A percentile compares a stretch with the other conserved stretches of the same genome.
These are phyloP conservation scores for Nemania serpens DNA, from an alignment of 2,329 filamentous ascomycete genomes.

Conservation along the genomic window DNA sequence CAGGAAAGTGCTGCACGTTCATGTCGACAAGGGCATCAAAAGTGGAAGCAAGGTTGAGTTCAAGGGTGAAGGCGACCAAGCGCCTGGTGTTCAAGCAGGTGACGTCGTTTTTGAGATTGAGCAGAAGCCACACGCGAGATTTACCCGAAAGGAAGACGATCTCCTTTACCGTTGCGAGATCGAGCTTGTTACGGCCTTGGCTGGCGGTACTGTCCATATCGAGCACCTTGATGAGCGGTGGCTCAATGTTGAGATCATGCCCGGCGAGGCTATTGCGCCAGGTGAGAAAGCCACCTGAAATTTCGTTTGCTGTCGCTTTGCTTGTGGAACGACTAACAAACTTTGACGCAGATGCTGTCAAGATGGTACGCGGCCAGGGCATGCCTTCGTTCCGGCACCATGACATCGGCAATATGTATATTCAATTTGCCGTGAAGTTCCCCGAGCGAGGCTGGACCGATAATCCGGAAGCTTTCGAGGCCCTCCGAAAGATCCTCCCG, in stretches of 20 bases:
- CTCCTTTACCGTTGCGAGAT: constrained; percentile 95
- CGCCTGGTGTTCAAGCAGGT: constrained; percentile 88
- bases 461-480: constrained; percentile 71
- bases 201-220: constrained; percentile 86
- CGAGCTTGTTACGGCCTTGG: constrained; percentile 91
- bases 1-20: constrained; percentile 96
- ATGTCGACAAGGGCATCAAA: constrained; percentile 92
- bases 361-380: constrained; percentile 93
- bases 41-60: constrained; percentile 97
- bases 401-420: constrained; percentile 93
- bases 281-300: constrained; percentile 60
- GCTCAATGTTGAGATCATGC: constrained; percentile 89
- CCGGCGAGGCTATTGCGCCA: constrained; percentile 92
- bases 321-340: constrained; percentile 30
- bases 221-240: constrained; percentile 98
- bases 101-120: constrained; percentile 99
- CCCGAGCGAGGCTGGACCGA: constrained; percentile 75
- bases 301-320: background rate
- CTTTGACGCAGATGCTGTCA: constrained; percentile 72
- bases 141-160: constrained; percentile 95
- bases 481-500: constrained; percentile 85
- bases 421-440: constrained; percentile 98
- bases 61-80: constrained; percentile 93
- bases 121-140: constrained; percentile 95
- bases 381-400: constrained; percentile 97